Percentiles rank a stretch among this genome's conserved stretches.
These are phyloP conservation scores for Metschnikowia colocasiae DNA, from an alignment of 805 yeast species.

Conservation along the genomic window DNA sequence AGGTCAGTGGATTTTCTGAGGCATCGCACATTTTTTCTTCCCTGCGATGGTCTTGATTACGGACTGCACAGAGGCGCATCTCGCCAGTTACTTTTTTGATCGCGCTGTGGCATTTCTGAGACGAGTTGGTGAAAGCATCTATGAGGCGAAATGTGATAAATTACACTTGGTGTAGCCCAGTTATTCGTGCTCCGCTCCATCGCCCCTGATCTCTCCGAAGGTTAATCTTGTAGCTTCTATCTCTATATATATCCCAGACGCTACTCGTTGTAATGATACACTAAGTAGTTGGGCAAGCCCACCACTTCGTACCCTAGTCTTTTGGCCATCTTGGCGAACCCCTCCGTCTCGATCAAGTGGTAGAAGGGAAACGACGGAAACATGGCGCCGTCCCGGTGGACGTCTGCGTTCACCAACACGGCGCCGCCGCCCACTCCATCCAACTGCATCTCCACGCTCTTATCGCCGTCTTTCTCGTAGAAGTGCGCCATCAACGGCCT, in stretches of 20 bases:
- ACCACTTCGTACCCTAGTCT: constrained; percentile 85
- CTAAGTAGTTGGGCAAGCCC: constrained; percentile 93
- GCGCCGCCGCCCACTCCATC: constrained; percentile 99
- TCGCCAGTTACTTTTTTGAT: no score
- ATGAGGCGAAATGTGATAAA: no score
- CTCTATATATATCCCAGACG: background rate
- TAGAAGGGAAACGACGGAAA: constrained; percentile 98
- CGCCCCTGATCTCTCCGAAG: background rate
- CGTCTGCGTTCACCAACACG: constrained; percentile 92
- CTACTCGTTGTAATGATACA: constrained; percentile 83
- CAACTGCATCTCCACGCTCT: constrained; percentile 67
- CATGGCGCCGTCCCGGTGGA: constrained; percentile 99
- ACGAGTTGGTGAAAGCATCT: no score
- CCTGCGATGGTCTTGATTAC: constrained; percentile 7
- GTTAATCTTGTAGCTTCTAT: background rate
- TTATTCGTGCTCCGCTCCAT: no score
- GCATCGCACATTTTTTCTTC: constrained; percentile 14
- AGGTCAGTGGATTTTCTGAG: constrained; percentile 1
- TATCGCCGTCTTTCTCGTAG: constrained; percentile 63
- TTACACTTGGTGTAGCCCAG: no score
- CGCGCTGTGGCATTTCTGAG: no score
- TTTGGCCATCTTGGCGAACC: constrained; percentile 97
- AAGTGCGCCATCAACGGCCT: constrained; percentile 92
- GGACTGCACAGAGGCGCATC: background rate
- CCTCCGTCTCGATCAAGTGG: constrained; percentile 95